Conservation (phyloP, 1,284 basidiomycete species). For the Erythrobasidium hasegawianum region DNA sequence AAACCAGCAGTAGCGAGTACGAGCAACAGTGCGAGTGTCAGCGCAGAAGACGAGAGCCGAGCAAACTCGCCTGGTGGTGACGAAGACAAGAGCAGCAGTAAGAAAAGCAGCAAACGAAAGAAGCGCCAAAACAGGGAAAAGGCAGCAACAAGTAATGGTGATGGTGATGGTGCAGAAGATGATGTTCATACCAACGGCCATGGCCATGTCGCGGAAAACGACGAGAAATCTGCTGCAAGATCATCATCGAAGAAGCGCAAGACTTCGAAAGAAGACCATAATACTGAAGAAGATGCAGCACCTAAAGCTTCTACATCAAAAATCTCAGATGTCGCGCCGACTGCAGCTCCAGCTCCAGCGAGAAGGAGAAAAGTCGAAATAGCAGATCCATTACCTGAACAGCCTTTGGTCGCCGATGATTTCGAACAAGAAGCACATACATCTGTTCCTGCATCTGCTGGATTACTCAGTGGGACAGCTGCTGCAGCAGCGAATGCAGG, state of each 20-base stretch:
- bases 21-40: background rate
- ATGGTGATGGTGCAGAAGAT: background rate
- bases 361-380: slow-evolving; percentile 6
- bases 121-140: slow-evolving; percentile 5
- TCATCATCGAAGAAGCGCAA: slow-evolving; percentile 10
- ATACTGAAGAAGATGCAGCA: slow-evolving; percentile 7
- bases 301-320: background rate
- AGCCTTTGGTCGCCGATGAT: slow-evolving; percentile 31
- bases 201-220: background rate
- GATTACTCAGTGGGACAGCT: slow-evolving; percentile 4
- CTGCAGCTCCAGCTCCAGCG: background rate
- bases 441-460: slow-evolving; percentile 32
- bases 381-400: slow-evolving; percentile 25
- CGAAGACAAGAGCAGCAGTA: background rate
- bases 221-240: background rate
- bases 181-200: background rate
- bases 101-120: slow-evolving; percentile 24
- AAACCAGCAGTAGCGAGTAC: slow-evolving; percentile 11
- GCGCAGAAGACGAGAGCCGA: background rate
- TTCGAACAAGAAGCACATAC: slow-evolving; percentile 35
- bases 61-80: slow-evolving; percentile 8
- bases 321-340: background rate
- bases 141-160: background rate
- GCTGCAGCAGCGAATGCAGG: background rate
- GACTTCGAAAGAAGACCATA: slow-evolving; percentile 14